These are phyloP conservation scores for Ascochyta lentis DNA, from an alignment of 2,329 filamentous ascomycete genomes.

Conservation along the genomic window DNA sequence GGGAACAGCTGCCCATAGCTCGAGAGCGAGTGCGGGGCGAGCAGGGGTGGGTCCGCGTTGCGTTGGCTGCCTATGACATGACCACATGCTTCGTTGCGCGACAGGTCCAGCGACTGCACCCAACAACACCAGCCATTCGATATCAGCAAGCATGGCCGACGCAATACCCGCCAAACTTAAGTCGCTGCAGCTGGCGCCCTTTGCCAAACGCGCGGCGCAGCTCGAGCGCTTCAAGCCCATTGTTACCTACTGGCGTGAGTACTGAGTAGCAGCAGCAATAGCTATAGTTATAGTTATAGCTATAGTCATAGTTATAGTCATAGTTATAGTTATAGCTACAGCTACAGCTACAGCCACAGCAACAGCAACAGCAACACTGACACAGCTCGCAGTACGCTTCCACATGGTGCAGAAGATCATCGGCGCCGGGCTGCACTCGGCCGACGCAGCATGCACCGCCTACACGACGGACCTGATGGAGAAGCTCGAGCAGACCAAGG, in stretches of 20 bases:
- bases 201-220: conserved; percentile 82
- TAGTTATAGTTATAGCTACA: too few species aligned
- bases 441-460: conserved; percentile 76
- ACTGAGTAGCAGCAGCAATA: not conserved
- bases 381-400: conserved; percentile 29
- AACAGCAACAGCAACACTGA: conserved; percentile 21
- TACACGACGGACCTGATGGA: conserved; percentile 91
- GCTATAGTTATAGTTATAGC: too few species aligned
- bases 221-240: conserved; percentile 84
- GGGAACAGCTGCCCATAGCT: conserved; percentile 23
- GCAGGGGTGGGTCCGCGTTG: conserved; percentile 11
- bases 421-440: conserved; percentile 76
- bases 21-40: conserved; percentile 27
- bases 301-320: too few species aligned
- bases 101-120: not conserved
- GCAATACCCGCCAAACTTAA: conserved; percentile 75
- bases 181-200: conserved; percentile 81
- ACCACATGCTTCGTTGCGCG: conserved; percentile 7
- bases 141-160: conserved; percentile 67
- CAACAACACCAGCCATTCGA: not conserved
- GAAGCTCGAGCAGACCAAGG: conserved; percentile 83
- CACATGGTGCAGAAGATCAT: conserved; percentile 94
- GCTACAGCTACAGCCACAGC: too few species aligned
- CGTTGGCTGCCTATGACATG: conserved; percentile 13
- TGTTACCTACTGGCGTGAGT: conserved; percentile 92